A percentile compares a stretch with the other conserved stretches of the same genome.
phyloP scores from a whole-genome alignment of 306 rosid genomes.

The Oxytropis ochrocephala region DNA sequence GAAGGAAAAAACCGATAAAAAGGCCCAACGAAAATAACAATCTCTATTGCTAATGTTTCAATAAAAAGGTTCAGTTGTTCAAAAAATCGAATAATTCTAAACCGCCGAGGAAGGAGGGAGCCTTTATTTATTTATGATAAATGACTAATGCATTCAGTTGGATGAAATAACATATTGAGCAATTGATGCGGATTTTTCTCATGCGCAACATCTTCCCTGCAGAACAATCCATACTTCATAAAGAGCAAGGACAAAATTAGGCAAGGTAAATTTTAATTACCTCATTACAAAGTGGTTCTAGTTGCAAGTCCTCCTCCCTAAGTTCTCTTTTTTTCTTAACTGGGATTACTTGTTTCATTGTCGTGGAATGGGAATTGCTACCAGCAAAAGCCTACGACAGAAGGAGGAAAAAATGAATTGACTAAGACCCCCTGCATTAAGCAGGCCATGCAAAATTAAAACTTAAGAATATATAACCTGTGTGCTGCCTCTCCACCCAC shows the following conservation, averaged over 20 bases:
- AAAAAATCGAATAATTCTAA: not conserved
- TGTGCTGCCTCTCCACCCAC: constrained; percentile 85
- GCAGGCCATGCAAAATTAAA: not conserved
- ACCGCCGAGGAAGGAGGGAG: not conserved
- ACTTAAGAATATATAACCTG: constrained; percentile 43
- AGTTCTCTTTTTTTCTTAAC: constrained; percentile 48
- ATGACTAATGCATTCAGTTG: not conserved
- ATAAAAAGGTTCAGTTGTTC: not conserved
- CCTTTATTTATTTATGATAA: not conserved
- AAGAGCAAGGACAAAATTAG: not conserved
- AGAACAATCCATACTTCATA: not conserved
- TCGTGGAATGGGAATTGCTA: constrained; percentile 20
- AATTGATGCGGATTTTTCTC: not conserved
- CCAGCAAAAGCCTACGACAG: constrained; percentile 60
- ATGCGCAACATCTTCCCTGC: not conserved
- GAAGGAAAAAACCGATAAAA: not conserved
- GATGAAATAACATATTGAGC: not conserved
- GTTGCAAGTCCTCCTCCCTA: constrained; percentile 50
- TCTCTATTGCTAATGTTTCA: not conserved
- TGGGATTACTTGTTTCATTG: not conserved
- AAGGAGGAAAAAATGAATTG: constrained; percentile 11
- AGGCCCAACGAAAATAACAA: not conserved
- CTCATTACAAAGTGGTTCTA: constrained; percentile 86
- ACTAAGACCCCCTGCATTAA: not conserved
- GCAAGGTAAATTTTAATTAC: constrained; percentile 30